These are phyloP conservation scores for Thielaviopsis punctulata DNA, from an alignment of 2,329 filamentous ascomycete species.

Conservation along the genomic window DNA sequence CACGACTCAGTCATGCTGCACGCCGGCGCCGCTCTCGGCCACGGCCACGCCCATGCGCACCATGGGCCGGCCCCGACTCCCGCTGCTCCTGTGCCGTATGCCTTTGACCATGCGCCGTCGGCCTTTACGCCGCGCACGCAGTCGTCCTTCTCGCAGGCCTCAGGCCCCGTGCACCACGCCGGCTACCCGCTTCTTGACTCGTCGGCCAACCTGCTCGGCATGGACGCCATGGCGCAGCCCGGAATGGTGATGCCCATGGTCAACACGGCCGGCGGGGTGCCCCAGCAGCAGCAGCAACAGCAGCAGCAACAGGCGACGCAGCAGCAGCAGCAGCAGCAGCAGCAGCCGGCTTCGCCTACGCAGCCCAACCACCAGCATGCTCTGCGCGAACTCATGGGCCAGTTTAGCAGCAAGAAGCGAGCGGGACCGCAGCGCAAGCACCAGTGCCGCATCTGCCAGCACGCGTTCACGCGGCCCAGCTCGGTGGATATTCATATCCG, in stretches of 20 bases:
- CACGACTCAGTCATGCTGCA: slow-evolving; percentile 8
- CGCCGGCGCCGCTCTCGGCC: not conserved
- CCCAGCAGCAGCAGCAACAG: not conserved
- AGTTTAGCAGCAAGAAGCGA: slow-evolving; percentile 92
- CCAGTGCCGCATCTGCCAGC: slow-evolving; percentile 98
- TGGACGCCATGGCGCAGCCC: not conserved
- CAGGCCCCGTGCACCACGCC: not conserved
- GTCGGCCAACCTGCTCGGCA: not conserved
- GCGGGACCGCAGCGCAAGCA: slow-evolving; percentile 98
- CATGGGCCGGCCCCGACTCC: not conserved
- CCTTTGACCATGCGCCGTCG: not conserved
- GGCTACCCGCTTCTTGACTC: not conserved
- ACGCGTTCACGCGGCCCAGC: slow-evolving; percentile 86
- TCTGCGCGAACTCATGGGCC: slow-evolving; percentile 62
- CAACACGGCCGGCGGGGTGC: not conserved
- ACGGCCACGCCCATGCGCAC: slow-evolving; percentile 2
- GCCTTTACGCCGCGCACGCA: slow-evolving; percentile 9
- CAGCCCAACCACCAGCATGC: slow-evolving; percentile 8
- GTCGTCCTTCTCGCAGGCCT: not conserved
- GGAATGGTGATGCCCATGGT: not conserved
- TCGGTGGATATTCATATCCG: slow-evolving; percentile 97
- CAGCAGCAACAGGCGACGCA: not conserved
- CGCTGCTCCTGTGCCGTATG: not conserved
- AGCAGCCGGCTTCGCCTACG: not conserved
- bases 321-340: not conserved